These are phyloP conservation scores for Thielaviopsis ethacetica DNA, from an alignment of 2,329 filamentous ascomycete species.

Conservation along the genomic window DNA sequence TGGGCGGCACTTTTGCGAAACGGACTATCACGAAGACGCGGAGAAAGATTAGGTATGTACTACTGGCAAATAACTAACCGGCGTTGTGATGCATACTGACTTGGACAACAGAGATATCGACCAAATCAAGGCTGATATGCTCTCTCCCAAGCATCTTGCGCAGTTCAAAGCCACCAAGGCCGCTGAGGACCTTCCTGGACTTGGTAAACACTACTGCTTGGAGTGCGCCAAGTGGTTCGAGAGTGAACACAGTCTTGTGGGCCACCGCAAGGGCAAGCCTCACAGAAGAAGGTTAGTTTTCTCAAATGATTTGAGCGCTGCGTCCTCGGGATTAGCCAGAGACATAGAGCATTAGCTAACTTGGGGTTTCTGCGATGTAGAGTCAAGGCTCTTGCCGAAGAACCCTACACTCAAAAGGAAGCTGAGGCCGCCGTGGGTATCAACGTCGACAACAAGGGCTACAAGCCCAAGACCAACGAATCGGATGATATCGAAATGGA, in stretches of 20 bases:
- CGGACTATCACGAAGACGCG: conserved; percentile 59
- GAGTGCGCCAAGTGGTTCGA: conserved; percentile 98
- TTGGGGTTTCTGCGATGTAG: conserved; percentile 27
- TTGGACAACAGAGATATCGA: conserved; percentile 58
- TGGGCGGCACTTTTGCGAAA: conserved; percentile 49
- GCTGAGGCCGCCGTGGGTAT: conserved; percentile 68
- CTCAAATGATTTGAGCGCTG: not conserved
- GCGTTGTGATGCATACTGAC: not conserved
- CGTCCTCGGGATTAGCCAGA: not conserved
- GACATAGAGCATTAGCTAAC: not conserved
- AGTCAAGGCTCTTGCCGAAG: conserved; percentile 65
- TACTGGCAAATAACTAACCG: not conserved
- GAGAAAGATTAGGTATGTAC: conserved; percentile 45
- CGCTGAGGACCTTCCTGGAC: conserved; percentile 69
- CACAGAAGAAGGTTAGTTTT: conserved; percentile 65
- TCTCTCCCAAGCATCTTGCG: conserved; percentile 61
- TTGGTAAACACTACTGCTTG: conserved; percentile 75
- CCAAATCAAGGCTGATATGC: conserved; percentile 73
- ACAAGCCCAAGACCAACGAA: conserved; percentile 13
- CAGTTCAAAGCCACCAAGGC: conserved; percentile 66
- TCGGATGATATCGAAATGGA: conserved; percentile 21
- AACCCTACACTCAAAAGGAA: conserved; percentile 72
- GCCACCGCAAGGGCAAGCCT: conserved; percentile 73
- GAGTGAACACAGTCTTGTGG: conserved; percentile 55
- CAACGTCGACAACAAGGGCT: conserved; percentile 46